Percentiles rank a stretch among this genome's conserved stretches.
These are phyloP conservation scores for Capsicum pubescens DNA, from an alignment of 257 asterid genomes.

Conservation along the genomic window DNA sequence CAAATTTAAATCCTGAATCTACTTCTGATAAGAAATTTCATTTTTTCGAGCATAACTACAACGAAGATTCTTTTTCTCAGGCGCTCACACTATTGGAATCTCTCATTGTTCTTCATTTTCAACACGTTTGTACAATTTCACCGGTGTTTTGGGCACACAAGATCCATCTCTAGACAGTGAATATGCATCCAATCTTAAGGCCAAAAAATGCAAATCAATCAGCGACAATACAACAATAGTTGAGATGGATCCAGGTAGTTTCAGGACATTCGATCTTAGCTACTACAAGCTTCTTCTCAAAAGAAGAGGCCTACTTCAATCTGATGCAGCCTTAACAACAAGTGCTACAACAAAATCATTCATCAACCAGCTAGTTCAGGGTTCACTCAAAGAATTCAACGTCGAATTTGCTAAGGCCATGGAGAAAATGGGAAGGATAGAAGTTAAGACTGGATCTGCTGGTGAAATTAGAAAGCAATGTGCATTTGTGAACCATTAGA, in stretches of 20 bases:
- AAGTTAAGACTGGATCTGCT: slow-evolving; percentile 10
- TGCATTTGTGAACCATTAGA: background rate
- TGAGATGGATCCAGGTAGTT: slow-evolving; percentile 21
- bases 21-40: background rate
- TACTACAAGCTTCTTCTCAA: slow-evolving; percentile 40
- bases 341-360: background rate
- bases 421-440: slow-evolving; percentile 8
- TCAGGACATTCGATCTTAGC: slow-evolving; percentile 20
- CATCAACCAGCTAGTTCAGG: background rate
- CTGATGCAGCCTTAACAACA: slow-evolving; percentile 27
- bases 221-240: slow-evolving; percentile 12
- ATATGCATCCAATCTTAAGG: slow-evolving; percentile 38
- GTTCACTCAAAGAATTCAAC: background rate
- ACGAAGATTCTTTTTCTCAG: slow-evolving; percentile 18
- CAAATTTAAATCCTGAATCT: background rate
- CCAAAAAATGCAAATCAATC: background rate
- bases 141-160: background rate
- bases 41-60: background rate
- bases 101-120: slow-evolving; percentile 60
- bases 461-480: slow-evolving; percentile 23
- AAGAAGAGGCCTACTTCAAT: slow-evolving; percentile 43
- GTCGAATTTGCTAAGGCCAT: background rate
- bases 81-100: slow-evolving; percentile 67
- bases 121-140: slow-evolving; percentile 51
- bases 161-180: slow-evolving; percentile 36